phyloP scores from a whole-genome alignment of 169 alveolate genomes.

The Plasmodium berghei region DNA sequence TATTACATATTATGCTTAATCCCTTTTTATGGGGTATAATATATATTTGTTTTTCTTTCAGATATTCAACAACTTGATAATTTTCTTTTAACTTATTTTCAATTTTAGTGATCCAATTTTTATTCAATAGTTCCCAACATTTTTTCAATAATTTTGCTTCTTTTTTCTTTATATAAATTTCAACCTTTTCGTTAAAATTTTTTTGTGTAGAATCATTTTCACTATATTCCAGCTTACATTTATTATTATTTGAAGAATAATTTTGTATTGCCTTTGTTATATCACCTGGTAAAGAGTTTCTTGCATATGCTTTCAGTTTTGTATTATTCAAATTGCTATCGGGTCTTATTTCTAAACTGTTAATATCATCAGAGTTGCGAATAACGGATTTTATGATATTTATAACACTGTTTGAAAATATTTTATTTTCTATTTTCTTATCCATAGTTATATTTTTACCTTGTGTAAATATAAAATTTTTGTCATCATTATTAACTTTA shows the following conservation, averaged over 20 bases:
- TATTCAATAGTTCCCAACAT: conserved; percentile 50
- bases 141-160: conserved; percentile 38
- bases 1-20: conserved; percentile 50
- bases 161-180: conserved; percentile 13
- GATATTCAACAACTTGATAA: conserved; percentile 62
- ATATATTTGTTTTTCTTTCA: conserved; percentile 30
- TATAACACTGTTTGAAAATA: no score
- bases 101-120: conserved; percentile 38
- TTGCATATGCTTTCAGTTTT: background rate
- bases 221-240: background rate
- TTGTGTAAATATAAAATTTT: background rate
- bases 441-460: background rate
- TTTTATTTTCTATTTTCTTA: background rate
- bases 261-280: background rate
- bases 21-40: conserved; percentile 71
- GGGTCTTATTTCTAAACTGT: no score
- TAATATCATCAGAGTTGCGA: no score
- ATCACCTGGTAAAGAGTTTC: background rate
- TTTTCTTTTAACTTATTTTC: conserved; percentile 44
- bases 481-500: background rate
- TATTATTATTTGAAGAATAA: background rate
- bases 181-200: conserved; percentile 38
- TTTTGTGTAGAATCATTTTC: conserved; percentile 2
- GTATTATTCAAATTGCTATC: background rate
- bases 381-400: no score